Conservation (phyloP, 1,284 basidiomycete genomes). For the Malassezia restricta region DNA sequence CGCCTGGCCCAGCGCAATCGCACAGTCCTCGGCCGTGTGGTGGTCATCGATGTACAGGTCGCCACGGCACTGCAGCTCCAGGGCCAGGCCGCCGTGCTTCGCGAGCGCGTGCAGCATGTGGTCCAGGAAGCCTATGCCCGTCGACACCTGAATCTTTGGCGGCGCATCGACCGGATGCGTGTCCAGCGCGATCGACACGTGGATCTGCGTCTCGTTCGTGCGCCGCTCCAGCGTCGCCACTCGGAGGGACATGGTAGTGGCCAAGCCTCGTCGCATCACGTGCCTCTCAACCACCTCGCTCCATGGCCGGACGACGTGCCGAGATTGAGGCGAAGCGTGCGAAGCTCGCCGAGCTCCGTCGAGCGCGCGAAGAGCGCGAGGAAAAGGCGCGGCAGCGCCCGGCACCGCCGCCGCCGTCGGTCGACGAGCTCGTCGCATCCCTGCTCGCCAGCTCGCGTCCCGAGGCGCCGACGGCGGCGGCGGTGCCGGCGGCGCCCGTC, state of each 20-base stretch:
- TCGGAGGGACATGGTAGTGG: slow-evolving; percentile 18
- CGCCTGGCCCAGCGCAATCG: slow-evolving; percentile 78
- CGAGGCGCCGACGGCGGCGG: neutral
- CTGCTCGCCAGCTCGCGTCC: slow-evolving; percentile 17
- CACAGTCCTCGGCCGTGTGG: slow-evolving; percentile 90
- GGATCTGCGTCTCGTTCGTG: slow-evolving; percentile 84
- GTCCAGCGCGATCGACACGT: slow-evolving; percentile 71
- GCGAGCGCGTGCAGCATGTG: slow-evolving; percentile 53
- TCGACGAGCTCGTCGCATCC: slow-evolving; percentile 39
- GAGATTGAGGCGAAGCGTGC: slow-evolving; percentile 85
- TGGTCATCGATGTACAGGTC: slow-evolving; percentile 98
- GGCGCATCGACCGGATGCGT: slow-evolving; percentile 56
- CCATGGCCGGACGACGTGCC: slow-evolving; percentile 51
- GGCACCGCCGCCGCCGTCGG: slow-evolving; percentile 10
- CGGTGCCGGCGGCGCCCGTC: neutral
- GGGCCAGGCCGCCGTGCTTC: slow-evolving; percentile 51
- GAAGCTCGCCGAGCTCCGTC: slow-evolving; percentile 70
- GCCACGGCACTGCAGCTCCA: slow-evolving; percentile 79
- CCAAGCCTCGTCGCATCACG: neutral
- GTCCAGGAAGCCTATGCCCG: slow-evolving; percentile 95
- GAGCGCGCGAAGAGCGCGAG: slow-evolving; percentile 57
- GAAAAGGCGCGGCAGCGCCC: slow-evolving; percentile 22
- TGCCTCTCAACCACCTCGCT: slow-evolving; percentile 8
- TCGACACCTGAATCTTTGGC: slow-evolving; percentile 75
- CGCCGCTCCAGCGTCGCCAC: slow-evolving; percentile 66